These are phyloP conservation scores for Fusarium marasasianum DNA, from an alignment of 2,329 filamentous ascomycete species.

Conservation along the genomic window DNA sequence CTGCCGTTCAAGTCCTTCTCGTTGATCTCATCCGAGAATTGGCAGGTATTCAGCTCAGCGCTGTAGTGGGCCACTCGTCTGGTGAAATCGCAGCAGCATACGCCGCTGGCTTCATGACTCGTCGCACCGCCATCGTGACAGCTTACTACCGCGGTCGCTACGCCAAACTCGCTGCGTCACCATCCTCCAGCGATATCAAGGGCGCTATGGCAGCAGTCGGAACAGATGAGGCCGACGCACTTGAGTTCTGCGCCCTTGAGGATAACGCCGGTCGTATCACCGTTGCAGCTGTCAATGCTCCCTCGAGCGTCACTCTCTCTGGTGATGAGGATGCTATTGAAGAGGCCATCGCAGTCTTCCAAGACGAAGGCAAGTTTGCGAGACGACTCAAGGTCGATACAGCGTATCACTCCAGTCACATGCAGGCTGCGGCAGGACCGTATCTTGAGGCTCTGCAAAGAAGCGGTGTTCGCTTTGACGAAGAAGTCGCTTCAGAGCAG, in stretches of 20 bases:
- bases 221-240: neutral
- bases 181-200: neutral
- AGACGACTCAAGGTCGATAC: conserved; percentile 6
- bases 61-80: conserved; percentile 55
- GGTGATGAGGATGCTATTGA: conserved; percentile 47
- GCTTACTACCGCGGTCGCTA: conserved; percentile 9
- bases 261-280: neutral
- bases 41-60: conserved; percentile 44
- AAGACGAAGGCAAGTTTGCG: conserved; percentile 1
- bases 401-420: conserved; percentile 6
- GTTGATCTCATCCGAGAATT: neutral
- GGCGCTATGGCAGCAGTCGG: neutral
- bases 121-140: conserved; percentile 45
- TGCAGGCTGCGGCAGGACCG: neutral
- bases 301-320: neutral
- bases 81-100: conserved; percentile 39
- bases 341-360: neutral
- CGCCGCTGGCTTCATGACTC: neutral
- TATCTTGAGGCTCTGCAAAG: neutral
- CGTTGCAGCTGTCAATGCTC: neutral
- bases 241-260: neutral
- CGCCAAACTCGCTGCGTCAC: neutral
- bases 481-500: neutral
- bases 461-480: neutral
- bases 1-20: neutral